Conservation (phyloP, 2,329 filamentous ascomycete genomes). For the Lasiodiplodia sp. region DNA sequence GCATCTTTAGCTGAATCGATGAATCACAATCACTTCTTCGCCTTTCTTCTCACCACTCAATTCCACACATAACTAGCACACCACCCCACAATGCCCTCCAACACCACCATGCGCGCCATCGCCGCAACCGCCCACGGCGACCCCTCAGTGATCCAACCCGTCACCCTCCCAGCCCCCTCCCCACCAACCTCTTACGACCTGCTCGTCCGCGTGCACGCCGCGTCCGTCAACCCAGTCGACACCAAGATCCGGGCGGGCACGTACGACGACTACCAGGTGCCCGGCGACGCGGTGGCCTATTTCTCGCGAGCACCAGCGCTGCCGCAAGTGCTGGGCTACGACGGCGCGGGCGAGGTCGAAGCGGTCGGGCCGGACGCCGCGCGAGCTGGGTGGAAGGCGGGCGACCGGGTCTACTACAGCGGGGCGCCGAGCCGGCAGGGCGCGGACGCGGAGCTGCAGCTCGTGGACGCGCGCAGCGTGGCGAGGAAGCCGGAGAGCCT, state of each 20-base stretch:
- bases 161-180: constrained; percentile 42
- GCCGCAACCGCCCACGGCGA: constrained; percentile 41
- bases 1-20: not conserved
- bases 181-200: constrained; percentile 44
- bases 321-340: constrained; percentile 54
- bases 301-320: constrained; percentile 39
- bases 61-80: not conserved
- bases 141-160: constrained; percentile 37
- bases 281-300: constrained; percentile 40
- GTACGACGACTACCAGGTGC: constrained; percentile 48
- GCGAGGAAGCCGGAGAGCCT: constrained; percentile 46
- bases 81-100: constrained; percentile 31
- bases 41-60: not conserved
- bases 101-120: constrained; percentile 38
- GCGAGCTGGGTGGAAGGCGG: constrained; percentile 47
- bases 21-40: not conserved
- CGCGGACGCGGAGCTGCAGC: constrained; percentile 51
- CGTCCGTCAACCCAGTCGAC: constrained; percentile 52
- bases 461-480: constrained; percentile 51
- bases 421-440: constrained; percentile 51
- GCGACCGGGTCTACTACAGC: constrained; percentile 55
- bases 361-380: constrained; percentile 36
- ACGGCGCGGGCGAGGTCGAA: constrained; percentile 52
- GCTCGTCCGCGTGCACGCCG: constrained; percentile 48
- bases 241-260: constrained; percentile 45